Percentiles rank a stretch among this genome's conserved stretches.
phyloP scores from a whole-genome alignment of 1,139 yeast species.

The Arxiozyma slooffiae region DNA sequence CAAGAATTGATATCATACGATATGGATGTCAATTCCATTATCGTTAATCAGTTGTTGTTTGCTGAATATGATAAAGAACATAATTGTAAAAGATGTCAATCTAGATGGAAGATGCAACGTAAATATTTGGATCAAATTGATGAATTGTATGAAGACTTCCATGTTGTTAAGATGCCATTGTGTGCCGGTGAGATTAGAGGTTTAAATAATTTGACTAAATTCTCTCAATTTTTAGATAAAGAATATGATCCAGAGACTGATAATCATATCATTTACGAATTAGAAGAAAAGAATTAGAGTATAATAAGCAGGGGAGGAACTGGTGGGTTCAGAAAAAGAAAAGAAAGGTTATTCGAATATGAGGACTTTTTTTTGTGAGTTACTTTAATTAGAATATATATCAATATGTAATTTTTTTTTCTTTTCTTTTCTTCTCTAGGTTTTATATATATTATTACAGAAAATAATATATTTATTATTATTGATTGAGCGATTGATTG shows the following conservation, averaged over 20 bases:
- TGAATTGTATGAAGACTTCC: constrained; percentile 91
- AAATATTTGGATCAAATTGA: constrained; percentile 90
- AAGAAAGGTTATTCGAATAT: no score
- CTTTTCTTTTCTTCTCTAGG: no score
- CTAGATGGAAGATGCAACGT: constrained; percentile 93
- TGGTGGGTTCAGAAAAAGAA: no score
- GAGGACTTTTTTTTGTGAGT: no score
- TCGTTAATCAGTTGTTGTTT: constrained; percentile 84
- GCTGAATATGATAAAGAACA: constrained; percentile 56
- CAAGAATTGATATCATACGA: constrained; percentile 91
- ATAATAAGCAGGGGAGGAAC: no score
- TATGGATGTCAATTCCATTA: constrained; percentile 92
- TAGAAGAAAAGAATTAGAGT: constrained; percentile 47
- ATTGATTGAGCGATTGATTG: no score
- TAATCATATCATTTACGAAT: constrained; percentile 50
- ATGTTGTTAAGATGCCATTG: constrained; percentile 87
- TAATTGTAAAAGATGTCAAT: constrained; percentile 77
- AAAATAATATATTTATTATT: no score
- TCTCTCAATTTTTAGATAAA: constrained; percentile 56
- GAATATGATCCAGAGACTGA: constrained; percentile 63
- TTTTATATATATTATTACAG: no score
- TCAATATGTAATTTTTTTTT: no score
- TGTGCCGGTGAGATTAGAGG: constrained; percentile 93
- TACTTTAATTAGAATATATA: no score
- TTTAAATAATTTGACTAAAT: constrained; percentile 67